These are phyloP conservation scores for Alnus rubra DNA, from an alignment of 306 rosid genomes.

Conservation along the genomic window DNA sequence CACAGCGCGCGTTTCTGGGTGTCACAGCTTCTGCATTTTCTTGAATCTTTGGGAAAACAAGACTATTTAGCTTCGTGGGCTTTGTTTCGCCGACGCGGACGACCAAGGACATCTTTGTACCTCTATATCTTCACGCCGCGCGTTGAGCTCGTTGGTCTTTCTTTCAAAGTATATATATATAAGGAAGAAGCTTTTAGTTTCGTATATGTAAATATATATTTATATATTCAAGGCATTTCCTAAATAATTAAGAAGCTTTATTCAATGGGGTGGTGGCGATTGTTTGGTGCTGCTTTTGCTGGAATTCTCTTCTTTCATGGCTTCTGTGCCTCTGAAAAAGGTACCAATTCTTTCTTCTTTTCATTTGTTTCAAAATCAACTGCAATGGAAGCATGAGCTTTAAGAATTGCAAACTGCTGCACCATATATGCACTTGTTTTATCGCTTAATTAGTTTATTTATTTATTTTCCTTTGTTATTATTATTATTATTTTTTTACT, in stretches of 20 bases:
- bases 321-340: conserved; percentile 38
- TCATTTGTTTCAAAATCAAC: background rate
- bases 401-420: background rate
- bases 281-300: conserved; percentile 35
- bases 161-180: background rate
- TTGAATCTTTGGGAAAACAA: conserved; percentile 26
- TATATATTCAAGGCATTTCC: too few relatives aligned
- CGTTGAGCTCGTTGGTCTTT: conserved; percentile 3
- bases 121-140: conserved; percentile 10
- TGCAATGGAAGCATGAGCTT: background rate
- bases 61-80: background rate
- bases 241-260: too few relatives aligned
- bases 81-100: background rate
- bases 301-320: conserved; percentile 42
- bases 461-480: too few relatives aligned
- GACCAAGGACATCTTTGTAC: conserved; percentile 30
- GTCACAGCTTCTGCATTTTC: conserved; percentile 46
- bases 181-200: background rate
- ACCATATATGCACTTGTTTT: too few relatives aligned
- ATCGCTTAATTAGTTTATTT: too few relatives aligned
- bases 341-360: conserved; percentile 22
- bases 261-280: conserved; percentile 22
- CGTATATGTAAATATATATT: too few relatives aligned
- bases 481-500: too few relatives aligned
- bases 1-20: conserved; percentile 3